Percentiles rank a stretch among this genome's conserved stretches.
Conservation (phyloP, 2,329 filamentous ascomycete genomes). For the Delphinella strobiligena region DNA sequence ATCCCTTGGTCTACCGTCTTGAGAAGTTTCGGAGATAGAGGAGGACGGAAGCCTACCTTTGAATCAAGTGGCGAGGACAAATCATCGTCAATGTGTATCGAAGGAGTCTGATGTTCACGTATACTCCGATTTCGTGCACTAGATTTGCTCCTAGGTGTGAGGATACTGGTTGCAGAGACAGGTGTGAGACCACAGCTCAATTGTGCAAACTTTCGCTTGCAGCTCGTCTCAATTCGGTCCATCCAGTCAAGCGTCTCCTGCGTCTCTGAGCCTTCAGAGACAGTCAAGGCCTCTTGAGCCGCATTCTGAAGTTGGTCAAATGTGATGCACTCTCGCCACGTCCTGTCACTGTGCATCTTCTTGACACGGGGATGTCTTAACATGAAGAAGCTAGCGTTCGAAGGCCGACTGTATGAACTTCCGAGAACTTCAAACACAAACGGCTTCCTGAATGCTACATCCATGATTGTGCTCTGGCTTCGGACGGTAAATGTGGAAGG, state of each 20-base stretch:
- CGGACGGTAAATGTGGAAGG: constrained; percentile 14
- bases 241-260: constrained; percentile 53
- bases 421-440: constrained; percentile 72
- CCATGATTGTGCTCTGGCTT: too few relatives aligned
- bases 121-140: background rate
- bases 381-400: constrained; percentile 58
- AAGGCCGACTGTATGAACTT: constrained; percentile 63
- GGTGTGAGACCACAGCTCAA: constrained; percentile 13
- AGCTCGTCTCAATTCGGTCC: constrained; percentile 39
- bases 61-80: background rate
- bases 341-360: constrained; percentile 68
- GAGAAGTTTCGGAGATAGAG: background rate
- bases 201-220: constrained; percentile 19
- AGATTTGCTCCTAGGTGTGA: constrained; percentile 1
- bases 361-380: constrained; percentile 64
- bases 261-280: constrained; percentile 40
- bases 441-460: constrained; percentile 53
- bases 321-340: constrained; percentile 54
- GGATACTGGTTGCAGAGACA: constrained; percentile 5
- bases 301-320: constrained; percentile 59
- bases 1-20: background rate
- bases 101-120: background rate
- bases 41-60: background rate
- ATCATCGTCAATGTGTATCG: background rate
- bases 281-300: constrained; percentile 44